Evolutionary conservation across 106 monocot genomes (phyloP).

Genomic region (Amphibolis antarctica): DNA sequence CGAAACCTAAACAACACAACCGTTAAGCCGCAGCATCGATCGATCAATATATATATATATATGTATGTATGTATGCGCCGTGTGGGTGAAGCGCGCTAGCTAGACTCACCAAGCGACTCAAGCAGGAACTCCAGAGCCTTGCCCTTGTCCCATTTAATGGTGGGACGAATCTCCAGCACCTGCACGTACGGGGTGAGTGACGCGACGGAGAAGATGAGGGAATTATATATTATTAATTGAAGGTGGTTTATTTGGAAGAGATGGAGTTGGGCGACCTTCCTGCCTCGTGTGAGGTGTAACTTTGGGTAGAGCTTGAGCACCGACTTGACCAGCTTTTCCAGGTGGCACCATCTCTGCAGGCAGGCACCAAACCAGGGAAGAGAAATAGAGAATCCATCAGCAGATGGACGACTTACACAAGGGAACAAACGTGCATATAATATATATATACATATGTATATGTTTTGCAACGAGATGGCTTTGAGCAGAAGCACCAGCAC

Average conservation of each 20-base stretch:
- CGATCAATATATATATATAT: background rate
- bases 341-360: slow-evolving; percentile 53
- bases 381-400: background rate
- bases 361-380: background rate
- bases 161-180: slow-evolving; percentile 77
- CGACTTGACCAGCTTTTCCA: slow-evolving; percentile 43
- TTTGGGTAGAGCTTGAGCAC: slow-evolving; percentile 60
- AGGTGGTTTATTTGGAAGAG: background rate
- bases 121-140: slow-evolving; percentile 74
- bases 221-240: background rate
- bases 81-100: no score
- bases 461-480: no score
- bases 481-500: no score
- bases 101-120: slow-evolving; percentile 52
- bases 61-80: background rate
- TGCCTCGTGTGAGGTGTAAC: slow-evolving; percentile 55
- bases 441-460: no score
- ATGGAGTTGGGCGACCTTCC: slow-evolving; percentile 34
- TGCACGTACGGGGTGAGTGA: background rate
- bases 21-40: background rate
- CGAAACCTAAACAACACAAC: slow-evolving; percentile 35
- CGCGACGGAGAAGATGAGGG: no score
- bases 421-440: no score
- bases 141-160: slow-evolving; percentile 87
- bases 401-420: no score